phyloP scores from a whole-genome alignment of 306 rosid genomes.

The Cajanus cajan region DNA sequence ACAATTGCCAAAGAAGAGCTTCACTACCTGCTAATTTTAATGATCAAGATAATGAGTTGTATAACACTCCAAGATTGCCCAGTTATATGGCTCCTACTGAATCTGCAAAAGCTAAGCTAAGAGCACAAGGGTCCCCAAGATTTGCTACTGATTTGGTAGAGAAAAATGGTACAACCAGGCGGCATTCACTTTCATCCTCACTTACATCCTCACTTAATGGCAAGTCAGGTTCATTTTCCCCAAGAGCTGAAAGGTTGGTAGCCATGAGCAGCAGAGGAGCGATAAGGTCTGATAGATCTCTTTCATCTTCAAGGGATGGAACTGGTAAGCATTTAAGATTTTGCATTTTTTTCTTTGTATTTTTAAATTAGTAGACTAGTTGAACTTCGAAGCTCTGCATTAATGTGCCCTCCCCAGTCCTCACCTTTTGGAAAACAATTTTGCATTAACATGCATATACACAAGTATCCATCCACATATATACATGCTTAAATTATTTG shows the following conservation, averaged over 20 bases:
- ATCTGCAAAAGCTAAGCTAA: conserved; percentile 65
- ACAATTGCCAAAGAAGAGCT: conserved; percentile 48
- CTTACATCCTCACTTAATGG: conserved; percentile 39
- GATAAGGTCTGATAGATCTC: conserved; percentile 36
- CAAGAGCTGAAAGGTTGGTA: conserved; percentile 37
- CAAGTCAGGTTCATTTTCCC: conserved; percentile 45
- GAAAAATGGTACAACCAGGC: conserved; percentile 39
- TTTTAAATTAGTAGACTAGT: conserved; percentile 8
- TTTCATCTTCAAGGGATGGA: conserved; percentile 49
- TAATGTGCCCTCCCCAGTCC: background rate
- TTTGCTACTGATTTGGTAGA: conserved; percentile 41
- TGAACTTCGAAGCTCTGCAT: background rate
- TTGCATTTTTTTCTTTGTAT: background rate
- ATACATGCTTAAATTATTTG: background rate
- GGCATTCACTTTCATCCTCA: conserved; percentile 54
- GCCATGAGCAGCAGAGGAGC: conserved; percentile 42
- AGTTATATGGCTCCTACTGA: conserved; percentile 70
- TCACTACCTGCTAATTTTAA: conserved; percentile 48
- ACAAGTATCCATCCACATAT: background rate
- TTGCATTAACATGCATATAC: background rate
- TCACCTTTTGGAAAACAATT: background rate
- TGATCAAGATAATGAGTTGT: conserved; percentile 42
- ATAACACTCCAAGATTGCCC: conserved; percentile 46
- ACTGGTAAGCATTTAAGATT: conserved; percentile 38
- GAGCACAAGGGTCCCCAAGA: conserved; percentile 48